A percentile compares a stretch with the other conserved stretches of the same genome.
Conservation (phyloP, 805 yeast species). For the Zygosaccharomyces gambellarensis region DNA sequence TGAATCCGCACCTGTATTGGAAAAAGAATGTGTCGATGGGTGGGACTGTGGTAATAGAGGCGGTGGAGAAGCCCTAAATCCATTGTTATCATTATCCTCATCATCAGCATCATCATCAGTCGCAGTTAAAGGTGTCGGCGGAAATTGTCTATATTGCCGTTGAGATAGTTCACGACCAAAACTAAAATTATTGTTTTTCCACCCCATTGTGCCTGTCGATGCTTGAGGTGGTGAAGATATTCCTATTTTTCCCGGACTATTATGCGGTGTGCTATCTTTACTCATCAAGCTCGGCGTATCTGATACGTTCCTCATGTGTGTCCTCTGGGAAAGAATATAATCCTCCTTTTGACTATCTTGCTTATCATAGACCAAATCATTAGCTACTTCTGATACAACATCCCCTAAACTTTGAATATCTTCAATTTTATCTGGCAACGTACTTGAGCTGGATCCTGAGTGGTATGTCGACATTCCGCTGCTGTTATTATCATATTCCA, state of each 20-base stretch:
- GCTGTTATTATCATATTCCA: conserved; percentile 7
- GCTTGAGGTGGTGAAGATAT: conserved; percentile 7
- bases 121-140: conserved; percentile 4
- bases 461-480: conserved; percentile 4
- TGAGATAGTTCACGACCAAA: conserved; percentile 8
- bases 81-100: background rate
- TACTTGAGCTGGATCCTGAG: conserved; percentile 1
- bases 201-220: background rate
- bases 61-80: background rate
- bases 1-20: background rate
- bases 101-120: background rate
- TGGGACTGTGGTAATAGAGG: background rate
- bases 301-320: conserved; percentile 27
- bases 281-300: conserved; percentile 31
- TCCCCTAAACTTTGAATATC: conserved; percentile 21
- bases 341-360: conserved; percentile 9
- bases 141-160: conserved; percentile 9
- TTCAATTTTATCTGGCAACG: conserved; percentile 23
- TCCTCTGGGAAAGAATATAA: conserved; percentile 20
- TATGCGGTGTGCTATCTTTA: conserved; percentile 23
- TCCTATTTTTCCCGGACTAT: conserved; percentile 20
- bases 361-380: conserved; percentile 16
- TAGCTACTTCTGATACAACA: conserved; percentile 18
- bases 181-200: background rate
- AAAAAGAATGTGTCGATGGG: background rate